Evolutionary conservation across 768 basidiomycete genomes (phyloP), one percentile per base, ranked within the genome.

Genomic region (Naganishia friedmannii): DNA sequence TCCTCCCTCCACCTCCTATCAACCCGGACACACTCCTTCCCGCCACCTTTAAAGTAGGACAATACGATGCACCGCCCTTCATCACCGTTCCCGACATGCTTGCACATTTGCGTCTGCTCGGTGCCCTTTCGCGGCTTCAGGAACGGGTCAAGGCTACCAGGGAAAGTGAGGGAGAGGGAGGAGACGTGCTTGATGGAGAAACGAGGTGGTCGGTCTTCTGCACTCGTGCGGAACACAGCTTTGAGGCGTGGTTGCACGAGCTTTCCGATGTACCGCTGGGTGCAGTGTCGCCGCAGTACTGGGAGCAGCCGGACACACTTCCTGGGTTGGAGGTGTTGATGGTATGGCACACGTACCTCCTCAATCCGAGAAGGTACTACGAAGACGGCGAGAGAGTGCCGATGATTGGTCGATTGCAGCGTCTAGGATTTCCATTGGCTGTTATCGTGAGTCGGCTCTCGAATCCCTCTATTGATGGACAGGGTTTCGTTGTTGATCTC

Each of bases 261-360:
- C 42, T 42, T 42, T 42, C 42, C 42, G 2, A 8, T 42, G 15
- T 13, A 17, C 13, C 34, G 5, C 12, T 31, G 45, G 48, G 26
- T 28, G 32, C 23, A n/a, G n/a, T n/a, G 54, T n/a, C 53, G 21
- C 12, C 31, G 3, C n/a, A 37, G 53, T 32, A 39, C 12, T 31
- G 21, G 39, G 58, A 54, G 12, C 48, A 23, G n/a, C 23, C 23
- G 32, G 67, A 53, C 0, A 45, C 63, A 42, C 17, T 73, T 34
- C 73, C 74, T 2, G 34, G 28, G 17, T 53, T 74, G 53, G 70
- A 54, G 13, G 68, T 75, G 9, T 31, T 77, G 48, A 73, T 75
- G 73, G 67, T 67, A n/a, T 77, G 76, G 76, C 75, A 74, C 69
- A 45, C 70, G 0, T 73, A 75, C 60, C 54, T 73, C 46, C 70